Percentiles rank a stretch among this genome's conserved stretches.
phyloP scores from a whole-genome alignment of 805 yeast species.

The Lachancea kluyveri region DNA sequence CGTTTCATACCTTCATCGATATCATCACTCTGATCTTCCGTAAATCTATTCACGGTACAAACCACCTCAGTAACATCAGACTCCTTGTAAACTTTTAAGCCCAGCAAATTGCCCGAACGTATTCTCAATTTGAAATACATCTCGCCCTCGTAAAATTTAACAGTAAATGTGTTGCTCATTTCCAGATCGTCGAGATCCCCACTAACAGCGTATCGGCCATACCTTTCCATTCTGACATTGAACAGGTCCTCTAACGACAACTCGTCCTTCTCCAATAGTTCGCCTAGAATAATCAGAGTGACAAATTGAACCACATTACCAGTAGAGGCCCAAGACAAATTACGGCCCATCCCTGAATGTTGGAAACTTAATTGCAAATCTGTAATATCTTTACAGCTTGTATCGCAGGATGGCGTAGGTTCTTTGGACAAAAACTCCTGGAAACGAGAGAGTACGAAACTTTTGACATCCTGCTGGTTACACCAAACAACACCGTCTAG shows the following conservation, averaged over 20 bases:
- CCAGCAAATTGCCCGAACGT: conserved; percentile 1
- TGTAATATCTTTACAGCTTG: no score
- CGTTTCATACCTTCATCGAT: conserved; percentile 1
- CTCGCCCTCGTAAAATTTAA: conserved; percentile 1
- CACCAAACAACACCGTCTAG: conserved; percentile 29
- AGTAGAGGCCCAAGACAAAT: conserved; percentile 27
- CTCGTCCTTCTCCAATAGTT: conserved; percentile 19
- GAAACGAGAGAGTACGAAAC: conserved; percentile 16
- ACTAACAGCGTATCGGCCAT: no score
- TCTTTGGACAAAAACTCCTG: conserved; percentile 6
- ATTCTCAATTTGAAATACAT: conserved; percentile 1
- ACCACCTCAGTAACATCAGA: conserved; percentile 2
- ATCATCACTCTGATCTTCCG: neutral
- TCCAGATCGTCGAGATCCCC: conserved; percentile 3
- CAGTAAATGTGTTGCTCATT: conserved; percentile 2
- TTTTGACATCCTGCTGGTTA: conserved; percentile 24
- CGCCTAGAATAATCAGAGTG: conserved; percentile 20
- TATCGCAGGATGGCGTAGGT: no score
- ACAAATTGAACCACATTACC: conserved; percentile 23
- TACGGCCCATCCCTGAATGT: conserved; percentile 27
- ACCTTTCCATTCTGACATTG: conserved; percentile 16
- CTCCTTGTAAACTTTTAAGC: no score
- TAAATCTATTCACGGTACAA: no score
- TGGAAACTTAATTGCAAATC: conserved; percentile 15
- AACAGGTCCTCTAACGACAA: conserved; percentile 20